phyloP scores from a whole-genome alignment of 176 grass and related monocot species.

The Dendrocalamus sinicus region DNA sequence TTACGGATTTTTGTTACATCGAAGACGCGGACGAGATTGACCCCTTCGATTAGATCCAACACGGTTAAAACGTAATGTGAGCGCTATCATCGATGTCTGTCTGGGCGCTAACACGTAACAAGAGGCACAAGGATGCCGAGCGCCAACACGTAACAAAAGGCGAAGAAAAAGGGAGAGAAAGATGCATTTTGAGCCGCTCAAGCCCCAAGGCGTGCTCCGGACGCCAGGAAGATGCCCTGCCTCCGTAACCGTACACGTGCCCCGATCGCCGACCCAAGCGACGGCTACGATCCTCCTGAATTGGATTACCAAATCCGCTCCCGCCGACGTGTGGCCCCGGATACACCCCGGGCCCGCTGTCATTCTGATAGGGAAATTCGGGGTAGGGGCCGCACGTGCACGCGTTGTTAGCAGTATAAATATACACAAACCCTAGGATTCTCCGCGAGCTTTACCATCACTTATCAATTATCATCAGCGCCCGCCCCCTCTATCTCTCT shows the following conservation, averaged over 20 bases:
- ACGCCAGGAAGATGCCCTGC: slow-evolving; percentile 53
- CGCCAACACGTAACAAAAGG: neutral
- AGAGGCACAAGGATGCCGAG: too few species aligned
- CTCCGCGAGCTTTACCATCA: slow-evolving; percentile 47
- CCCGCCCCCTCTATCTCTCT: neutral
- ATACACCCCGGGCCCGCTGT: rapidly evolving
- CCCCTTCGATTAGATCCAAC: too few species aligned
- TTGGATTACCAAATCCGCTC: rapidly evolving
- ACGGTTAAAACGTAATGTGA: too few species aligned
- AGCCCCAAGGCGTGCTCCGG: slow-evolving; percentile 54
- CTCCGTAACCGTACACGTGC: slow-evolving; percentile 43
- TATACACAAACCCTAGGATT: slow-evolving; percentile 41
- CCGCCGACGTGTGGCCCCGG: neutral
- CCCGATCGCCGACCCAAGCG: neutral
- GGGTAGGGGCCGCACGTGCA: neutral
- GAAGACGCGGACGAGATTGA: too few species aligned
- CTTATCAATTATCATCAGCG: slow-evolving; percentile 54
- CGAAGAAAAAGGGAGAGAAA: slow-evolving; percentile 3
- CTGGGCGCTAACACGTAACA: too few species aligned
- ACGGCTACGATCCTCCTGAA: slow-evolving; percentile 1
- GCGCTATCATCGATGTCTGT: too few species aligned
- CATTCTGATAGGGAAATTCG: neutral
- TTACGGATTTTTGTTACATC: too few species aligned
- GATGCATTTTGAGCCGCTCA: slow-evolving; percentile 43
- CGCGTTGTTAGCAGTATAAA: slow-evolving; percentile 35